Evolutionary conservation across 2,329 filamentous ascomycete species (phyloP).

Genomic region (Colletotrichum cereale): DNA sequence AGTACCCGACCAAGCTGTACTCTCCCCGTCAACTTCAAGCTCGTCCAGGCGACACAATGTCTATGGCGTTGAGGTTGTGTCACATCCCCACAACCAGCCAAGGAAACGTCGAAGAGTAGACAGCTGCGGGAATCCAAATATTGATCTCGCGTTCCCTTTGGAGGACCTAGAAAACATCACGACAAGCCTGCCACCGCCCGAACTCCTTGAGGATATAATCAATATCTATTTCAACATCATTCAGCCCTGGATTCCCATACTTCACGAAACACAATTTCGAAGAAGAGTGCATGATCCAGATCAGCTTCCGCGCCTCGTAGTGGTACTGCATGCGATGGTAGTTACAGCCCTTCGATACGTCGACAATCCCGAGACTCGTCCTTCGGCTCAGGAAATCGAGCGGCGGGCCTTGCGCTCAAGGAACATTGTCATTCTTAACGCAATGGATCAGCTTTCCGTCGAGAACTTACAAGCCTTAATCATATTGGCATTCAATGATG

Average conservation of each 20-base stretch:
- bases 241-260: conserved; percentile 56
- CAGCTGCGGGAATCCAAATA: conserved; percentile 44
- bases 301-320: conserved; percentile 46
- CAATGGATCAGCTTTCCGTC: conserved; percentile 51
- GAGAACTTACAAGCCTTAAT: conserved; percentile 53
- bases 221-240: conserved; percentile 52
- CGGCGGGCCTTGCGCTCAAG: conserved; percentile 36
- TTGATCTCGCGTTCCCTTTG: conserved; percentile 39
- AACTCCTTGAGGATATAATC: conserved; percentile 42
- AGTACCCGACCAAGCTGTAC: conserved; percentile 5
- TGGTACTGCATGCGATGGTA: conserved; percentile 54
- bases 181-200: conserved; percentile 42
- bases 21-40: conserved; percentile 30
- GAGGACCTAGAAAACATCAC: conserved; percentile 45
- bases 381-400: conserved; percentile 41
- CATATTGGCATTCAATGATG: conserved; percentile 54
- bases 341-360: conserved; percentile 47
- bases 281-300: conserved; percentile 44
- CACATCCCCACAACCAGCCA: conserved; percentile 32
- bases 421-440: conserved; percentile 46
- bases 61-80: conserved; percentile 21
- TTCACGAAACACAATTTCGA: conserved; percentile 50
- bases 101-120: conserved; percentile 43
- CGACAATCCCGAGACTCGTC: conserved; percentile 43
- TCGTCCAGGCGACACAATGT: conserved; percentile 18